Evolutionary conservation across 148 eudicot species (phyloP), one percentile per base, ranked within the genome.

Genomic region (Diospyros kaki): DNA sequence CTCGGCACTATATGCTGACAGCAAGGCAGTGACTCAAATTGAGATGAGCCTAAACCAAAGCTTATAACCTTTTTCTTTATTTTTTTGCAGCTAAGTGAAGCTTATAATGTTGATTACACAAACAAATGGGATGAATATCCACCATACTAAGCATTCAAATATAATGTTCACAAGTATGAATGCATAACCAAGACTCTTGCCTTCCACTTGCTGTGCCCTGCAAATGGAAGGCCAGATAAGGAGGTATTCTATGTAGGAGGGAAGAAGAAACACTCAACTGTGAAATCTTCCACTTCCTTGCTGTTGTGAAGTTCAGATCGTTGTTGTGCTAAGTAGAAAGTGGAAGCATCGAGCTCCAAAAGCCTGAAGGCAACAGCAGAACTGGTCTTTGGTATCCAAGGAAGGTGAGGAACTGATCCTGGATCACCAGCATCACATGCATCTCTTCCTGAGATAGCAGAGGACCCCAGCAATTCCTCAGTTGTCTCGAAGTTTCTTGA

Each of bases 351-450:
- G 74, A 94, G 89, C 84, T 94, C 98, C 76, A 94, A 81, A 73
- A 94, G 89, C 76, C 98, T 84, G 62, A 94, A 73, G 51, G 89
- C 90, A 38, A 90, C 94, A 40, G 97, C 98, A 80, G 94, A 82
- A 65, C 88, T 87, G 43, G 96, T 94, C 75, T 85, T 91, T 44
- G 98, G 97, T 79, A 87, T 77, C 90, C 90, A 87, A 43, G 88
- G 90, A 65, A 87, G 90, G 56, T 72, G 81, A 58, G 82, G 78
- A 43, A 82, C 76, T 28, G 58, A 56, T 68, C 66, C 81, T 68
- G 80, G 54, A 64, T 15, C 45, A 72, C 46, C 69, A 69, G 58
- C 53, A 50, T 74, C 68, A 52, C 51, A 28, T 12, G 13, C 56
- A 69, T 67, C 64, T 48, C 54, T 68, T 75, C 69, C 75, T 65